phyloP scores from a whole-genome alignment of 2,329 filamentous ascomycete genomes.

The Neurospora sp. region DNA sequence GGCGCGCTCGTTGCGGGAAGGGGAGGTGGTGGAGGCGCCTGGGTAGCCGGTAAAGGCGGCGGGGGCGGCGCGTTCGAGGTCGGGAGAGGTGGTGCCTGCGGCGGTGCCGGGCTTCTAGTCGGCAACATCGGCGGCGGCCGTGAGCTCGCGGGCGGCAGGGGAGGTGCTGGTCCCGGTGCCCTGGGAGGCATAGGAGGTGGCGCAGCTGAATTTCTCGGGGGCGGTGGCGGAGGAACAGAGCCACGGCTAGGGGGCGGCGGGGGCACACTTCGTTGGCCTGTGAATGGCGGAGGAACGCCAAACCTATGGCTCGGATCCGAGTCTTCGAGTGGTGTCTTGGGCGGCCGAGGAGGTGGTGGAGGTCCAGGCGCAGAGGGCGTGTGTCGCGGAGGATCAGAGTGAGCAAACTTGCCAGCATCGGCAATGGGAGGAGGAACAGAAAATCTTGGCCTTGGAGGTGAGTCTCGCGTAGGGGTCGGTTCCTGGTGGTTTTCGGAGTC shows the following conservation, averaged over 20 bases:
- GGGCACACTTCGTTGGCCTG: conserved; percentile 56
- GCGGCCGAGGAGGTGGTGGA: conserved; percentile 57
- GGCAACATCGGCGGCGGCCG: conserved; percentile 40
- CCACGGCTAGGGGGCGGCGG: conserved; percentile 68
- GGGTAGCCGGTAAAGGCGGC: conserved; percentile 16
- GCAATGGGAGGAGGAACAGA: conserved; percentile 78
- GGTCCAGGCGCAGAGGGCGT: conserved; percentile 45
- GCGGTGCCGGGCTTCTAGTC: conserved; percentile 24
- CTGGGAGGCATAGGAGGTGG: conserved; percentile 39
- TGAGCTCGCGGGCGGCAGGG: conserved; percentile 40
- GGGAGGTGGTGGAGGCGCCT: conserved; percentile 23
- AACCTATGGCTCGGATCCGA: conserved; percentile 52
- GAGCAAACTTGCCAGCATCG: conserved; percentile 80
- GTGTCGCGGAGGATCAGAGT: conserved; percentile 37
- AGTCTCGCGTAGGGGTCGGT: conserved; percentile 56
- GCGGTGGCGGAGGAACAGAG: conserved; percentile 62
- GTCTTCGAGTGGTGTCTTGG: conserved; percentile 64
- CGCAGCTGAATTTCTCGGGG: conserved; percentile 31
- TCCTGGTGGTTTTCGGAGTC: conserved; percentile 32
- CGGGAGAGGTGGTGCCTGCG: too few relatives aligned
- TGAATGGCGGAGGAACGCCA: conserved; percentile 71
- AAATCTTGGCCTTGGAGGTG: conserved; percentile 65
- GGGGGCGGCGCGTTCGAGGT: too few relatives aligned
- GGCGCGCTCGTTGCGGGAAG: conserved; percentile 23
- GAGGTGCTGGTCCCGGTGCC: conserved; percentile 35